Conservation (phyloP, 768 basidiomycete genomes). For the Suillus weaverae region DNA sequence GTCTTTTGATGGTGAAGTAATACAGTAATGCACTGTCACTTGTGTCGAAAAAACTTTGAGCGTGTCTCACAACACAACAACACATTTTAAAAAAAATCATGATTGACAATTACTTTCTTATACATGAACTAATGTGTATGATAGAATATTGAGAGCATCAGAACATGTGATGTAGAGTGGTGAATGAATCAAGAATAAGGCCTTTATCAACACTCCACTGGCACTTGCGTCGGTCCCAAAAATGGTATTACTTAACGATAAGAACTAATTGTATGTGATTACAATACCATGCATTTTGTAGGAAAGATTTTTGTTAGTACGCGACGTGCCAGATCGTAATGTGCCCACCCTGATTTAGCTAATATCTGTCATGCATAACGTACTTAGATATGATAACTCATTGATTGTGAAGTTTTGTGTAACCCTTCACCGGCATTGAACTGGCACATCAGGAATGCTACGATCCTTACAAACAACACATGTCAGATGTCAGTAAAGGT, state of each 20-base stretch:
- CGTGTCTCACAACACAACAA: background rate
- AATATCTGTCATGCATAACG: background rate
- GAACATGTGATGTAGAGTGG: background rate
- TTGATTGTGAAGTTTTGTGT: background rate
- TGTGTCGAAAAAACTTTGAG: background rate
- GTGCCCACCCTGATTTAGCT: background rate
- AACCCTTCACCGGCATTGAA: background rate
- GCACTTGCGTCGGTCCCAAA: background rate
- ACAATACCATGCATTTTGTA: background rate
- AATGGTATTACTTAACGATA: background rate
- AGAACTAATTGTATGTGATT: background rate
- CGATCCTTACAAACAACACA: background rate
- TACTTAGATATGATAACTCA: background rate
- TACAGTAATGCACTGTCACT: background rate
- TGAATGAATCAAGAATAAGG: background rate
- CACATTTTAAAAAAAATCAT: background rate
- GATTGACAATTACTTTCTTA: background rate
- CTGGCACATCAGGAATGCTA: background rate
- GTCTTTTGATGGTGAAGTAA: conserved; percentile 29
- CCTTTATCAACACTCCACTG: background rate
- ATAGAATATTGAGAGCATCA: background rate
- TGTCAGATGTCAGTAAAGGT: background rate
- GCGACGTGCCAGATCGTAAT: background rate
- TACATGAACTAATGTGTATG: background rate
- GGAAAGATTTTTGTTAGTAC: background rate